Percentiles rank a stretch among this genome's conserved stretches.
Conservation (phyloP, 2,329 filamentous ascomycete species). For the Colletotrichum kahawae region DNA sequence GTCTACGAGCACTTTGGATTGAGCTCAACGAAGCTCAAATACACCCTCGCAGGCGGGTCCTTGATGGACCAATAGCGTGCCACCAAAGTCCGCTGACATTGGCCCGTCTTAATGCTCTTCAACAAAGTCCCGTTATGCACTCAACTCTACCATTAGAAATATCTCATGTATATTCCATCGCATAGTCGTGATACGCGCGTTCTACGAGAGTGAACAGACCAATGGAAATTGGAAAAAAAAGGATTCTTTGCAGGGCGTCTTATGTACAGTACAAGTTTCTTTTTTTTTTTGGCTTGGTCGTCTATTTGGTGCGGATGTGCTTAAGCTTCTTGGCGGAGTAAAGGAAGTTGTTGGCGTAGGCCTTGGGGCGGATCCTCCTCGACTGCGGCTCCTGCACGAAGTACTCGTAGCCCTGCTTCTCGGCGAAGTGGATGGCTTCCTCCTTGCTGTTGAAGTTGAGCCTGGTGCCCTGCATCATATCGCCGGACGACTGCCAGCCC, state of each 20-base stretch:
- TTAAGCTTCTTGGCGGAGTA: constrained; percentile 88
- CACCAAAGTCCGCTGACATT: not conserved
- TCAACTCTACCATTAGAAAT: not conserved
- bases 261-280: constrained; percentile 30
- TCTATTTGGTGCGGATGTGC: constrained; percentile 80
- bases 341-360: constrained; percentile 95
- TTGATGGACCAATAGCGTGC: not conserved
- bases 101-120: not conserved
- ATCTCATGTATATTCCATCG: not conserved
- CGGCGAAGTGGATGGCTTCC: constrained; percentile 91
- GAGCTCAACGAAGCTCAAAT: not conserved
- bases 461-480: constrained; percentile 93
- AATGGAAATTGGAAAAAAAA: not conserved
- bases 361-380: constrained; percentile 86
- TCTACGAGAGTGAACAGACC: not conserved
- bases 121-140: not conserved
- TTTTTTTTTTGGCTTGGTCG: not conserved
- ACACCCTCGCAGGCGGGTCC: not conserved
- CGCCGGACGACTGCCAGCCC: constrained; percentile 96
- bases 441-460: constrained; percentile 92
- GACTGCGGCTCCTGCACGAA: constrained; percentile 97
- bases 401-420: constrained; percentile 99
- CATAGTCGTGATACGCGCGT: not conserved
- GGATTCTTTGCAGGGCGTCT: constrained; percentile 16
- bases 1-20: not conserved